Evolutionary conservation across 345 rosid genomes (phyloP).

Genomic region (Pistacia atlantica): DNA sequence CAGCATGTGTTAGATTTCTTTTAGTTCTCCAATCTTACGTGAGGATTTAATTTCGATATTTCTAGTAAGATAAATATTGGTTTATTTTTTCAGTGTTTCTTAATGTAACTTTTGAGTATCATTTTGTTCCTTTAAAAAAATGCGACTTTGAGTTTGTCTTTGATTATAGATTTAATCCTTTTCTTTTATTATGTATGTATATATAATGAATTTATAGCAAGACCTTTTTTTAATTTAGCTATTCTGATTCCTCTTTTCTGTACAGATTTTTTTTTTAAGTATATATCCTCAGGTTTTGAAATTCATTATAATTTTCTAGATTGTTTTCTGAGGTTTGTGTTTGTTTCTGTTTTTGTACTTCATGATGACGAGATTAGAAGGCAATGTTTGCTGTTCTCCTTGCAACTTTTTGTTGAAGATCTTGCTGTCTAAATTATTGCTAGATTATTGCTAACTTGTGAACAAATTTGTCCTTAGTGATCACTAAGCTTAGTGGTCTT

Average conservation of each 20-base stretch:
- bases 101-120: not conserved
- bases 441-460: not conserved
- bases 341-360: not conserved
- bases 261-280: not conserved
- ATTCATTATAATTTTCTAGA: not conserved
- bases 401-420: not conserved
- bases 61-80: not conserved
- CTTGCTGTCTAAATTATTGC: not conserved
- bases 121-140: not conserved
- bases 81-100: not conserved
- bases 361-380: not conserved
- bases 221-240: not conserved
- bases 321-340: not conserved
- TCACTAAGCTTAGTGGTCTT: not conserved
- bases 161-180: not conserved
- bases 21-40: not conserved
- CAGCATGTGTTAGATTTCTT: not conserved
- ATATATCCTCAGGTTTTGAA: not conserved
- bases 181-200: not conserved
- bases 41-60: constrained; percentile 5
- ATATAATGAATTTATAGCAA: not conserved
- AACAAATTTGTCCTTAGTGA: not conserved
- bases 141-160: not conserved
- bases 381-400: not conserved
- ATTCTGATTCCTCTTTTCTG: constrained; percentile 1